Conservation (phyloP, 805 yeast species). For the Saitoella complicata region DNA sequence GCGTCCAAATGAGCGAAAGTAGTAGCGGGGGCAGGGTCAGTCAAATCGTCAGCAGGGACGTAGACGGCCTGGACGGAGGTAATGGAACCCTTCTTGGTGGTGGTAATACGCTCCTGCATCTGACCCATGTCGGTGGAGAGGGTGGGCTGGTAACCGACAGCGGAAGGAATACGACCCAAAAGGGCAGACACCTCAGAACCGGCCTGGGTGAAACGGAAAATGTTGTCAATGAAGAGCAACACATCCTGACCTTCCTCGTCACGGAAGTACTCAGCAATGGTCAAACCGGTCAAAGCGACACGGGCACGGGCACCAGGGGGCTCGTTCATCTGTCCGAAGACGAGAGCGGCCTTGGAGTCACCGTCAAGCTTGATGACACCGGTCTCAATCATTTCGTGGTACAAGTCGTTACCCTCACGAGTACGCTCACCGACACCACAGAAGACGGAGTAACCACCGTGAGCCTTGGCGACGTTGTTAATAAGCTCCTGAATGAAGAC, state of each 20-base stretch:
- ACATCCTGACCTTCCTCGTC: conserved; percentile 99
- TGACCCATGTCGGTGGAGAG: conserved; percentile 99
- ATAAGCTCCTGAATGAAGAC: conserved; percentile 98
- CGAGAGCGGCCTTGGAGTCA: conserved; percentile 98
- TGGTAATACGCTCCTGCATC: conserved; percentile 99
- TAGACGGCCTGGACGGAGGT: conserved; percentile 99
- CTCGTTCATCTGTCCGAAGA: conserved; percentile 99
- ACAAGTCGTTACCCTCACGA: conserved; percentile 99
- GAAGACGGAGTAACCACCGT: conserved; percentile 99
- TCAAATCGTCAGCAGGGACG: conserved; percentile 99
- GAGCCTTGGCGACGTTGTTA: conserved; percentile 99
- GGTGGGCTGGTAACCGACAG: conserved; percentile 99
- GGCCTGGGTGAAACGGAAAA: conserved; percentile 99
- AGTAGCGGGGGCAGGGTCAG: conserved; percentile 99
- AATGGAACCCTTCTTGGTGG: conserved; percentile 99
- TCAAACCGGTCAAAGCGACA: conserved; percentile 98
- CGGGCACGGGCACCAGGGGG: conserved; percentile 99
- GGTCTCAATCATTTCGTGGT: conserved; percentile 99
- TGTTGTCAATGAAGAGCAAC: conserved; percentile 96
- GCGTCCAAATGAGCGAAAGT: conserved; percentile 99
- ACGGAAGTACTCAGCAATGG: conserved; percentile 99
- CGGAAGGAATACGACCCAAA: conserved; percentile 99
- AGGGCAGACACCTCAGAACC: conserved; percentile 99
- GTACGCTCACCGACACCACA: conserved; percentile 99
- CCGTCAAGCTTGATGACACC: conserved; percentile 99